Percentiles rank a stretch among this genome's conserved stretches.
phyloP scores from a whole-genome alignment of 345 rosid species.

The Gossypium thurberi region DNA sequence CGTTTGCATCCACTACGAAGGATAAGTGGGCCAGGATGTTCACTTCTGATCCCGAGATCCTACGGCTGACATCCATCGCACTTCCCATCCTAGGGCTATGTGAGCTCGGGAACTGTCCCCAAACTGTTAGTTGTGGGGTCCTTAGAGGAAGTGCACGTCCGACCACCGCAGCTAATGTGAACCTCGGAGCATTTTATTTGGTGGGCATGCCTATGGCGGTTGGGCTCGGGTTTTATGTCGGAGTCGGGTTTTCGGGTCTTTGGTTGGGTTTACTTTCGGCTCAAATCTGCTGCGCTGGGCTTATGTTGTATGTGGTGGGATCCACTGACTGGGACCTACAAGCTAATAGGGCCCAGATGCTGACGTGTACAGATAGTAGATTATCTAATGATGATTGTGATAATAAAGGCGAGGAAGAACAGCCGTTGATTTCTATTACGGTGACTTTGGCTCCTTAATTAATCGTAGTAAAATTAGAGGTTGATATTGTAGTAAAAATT shows the following conservation, averaged over 20 bases:
- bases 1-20: conserved; percentile 56
- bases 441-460: no score
- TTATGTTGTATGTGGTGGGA: conserved; percentile 47
- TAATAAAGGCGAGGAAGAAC: no score
- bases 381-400: no score
- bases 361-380: no score
- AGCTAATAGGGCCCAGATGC: no score
- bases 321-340: no score
- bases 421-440: no score
- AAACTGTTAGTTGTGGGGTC: conserved; percentile 90
- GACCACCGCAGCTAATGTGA: conserved; percentile 78
- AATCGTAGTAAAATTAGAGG: no score
- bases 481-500: no score
- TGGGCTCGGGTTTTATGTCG: conserved; percentile 63
- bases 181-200: conserved; percentile 78
- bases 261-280: conserved; percentile 79
- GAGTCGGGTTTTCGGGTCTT: conserved; percentile 71
- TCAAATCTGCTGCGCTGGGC: conserved; percentile 76
- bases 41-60: conserved; percentile 55
- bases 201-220: conserved; percentile 91
- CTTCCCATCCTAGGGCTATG: conserved; percentile 76
- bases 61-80: conserved; percentile 64
- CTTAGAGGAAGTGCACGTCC: conserved; percentile 84
- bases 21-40: conserved; percentile 76
- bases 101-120: conserved; percentile 86